phyloP scores from a whole-genome alignment of 2,329 filamentous ascomycete genomes.

The Alternaria viburni region DNA sequence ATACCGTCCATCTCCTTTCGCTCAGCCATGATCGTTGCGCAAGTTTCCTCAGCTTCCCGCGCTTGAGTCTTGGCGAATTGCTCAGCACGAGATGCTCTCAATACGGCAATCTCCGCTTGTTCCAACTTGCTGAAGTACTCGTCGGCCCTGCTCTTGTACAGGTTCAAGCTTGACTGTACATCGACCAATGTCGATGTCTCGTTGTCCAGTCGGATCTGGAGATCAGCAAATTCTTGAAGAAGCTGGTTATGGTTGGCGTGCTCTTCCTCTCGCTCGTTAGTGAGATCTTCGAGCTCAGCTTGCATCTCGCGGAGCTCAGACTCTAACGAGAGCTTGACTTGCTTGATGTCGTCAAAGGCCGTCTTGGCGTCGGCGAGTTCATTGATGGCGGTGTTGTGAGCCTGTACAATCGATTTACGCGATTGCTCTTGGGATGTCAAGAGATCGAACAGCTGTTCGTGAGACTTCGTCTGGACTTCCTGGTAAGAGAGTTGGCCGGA shows the following conservation, averaged over 20 bases:
- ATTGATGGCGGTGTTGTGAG: constrained; percentile 82
- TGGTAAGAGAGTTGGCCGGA: constrained; percentile 87
- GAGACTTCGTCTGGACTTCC: constrained; percentile 89
- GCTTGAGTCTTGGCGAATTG: constrained; percentile 92
- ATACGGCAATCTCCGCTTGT: constrained; percentile 92
- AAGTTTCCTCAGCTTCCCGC: constrained; percentile 89
- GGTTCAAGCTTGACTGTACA: constrained; percentile 78
- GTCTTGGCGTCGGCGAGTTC: constrained; percentile 87
- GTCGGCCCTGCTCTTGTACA: constrained; percentile 92
- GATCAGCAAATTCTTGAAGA: constrained; percentile 87
- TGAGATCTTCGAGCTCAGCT: constrained; percentile 83
- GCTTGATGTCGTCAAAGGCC: constrained; percentile 85
- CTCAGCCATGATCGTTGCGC: constrained; percentile 87
- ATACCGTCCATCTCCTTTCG: constrained; percentile 86
- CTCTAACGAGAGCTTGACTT: constrained; percentile 78
- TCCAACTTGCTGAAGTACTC: constrained; percentile 98
- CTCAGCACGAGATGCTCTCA: constrained; percentile 90
- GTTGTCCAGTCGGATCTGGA: constrained; percentile 90
- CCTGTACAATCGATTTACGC: constrained; percentile 77
- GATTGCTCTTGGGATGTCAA: constrained; percentile 94
- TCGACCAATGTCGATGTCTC: constrained; percentile 86
- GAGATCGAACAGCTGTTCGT: constrained; percentile 91
- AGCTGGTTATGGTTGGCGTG: constrained; percentile 85
- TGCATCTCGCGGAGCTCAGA: constrained; percentile 84
- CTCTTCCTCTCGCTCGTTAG: constrained; percentile 82